Evolutionary conservation across 139 green algal species (phyloP), one percentile per base, ranked within the genome.

Genomic region (Chlorella sorokiniana): DNA sequence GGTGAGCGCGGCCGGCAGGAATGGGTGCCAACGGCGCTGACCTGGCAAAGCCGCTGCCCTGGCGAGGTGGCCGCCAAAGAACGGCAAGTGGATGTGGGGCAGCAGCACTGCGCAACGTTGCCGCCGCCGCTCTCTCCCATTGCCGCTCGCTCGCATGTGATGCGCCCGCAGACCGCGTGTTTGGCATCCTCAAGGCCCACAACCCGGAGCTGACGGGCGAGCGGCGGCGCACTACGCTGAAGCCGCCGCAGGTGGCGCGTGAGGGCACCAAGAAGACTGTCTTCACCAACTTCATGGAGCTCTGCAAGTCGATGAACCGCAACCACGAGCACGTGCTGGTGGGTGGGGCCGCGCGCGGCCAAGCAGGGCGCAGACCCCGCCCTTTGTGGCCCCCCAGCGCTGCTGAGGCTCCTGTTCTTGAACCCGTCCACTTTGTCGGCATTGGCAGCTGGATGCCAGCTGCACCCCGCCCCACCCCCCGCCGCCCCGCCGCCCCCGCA

Each of bases 191-290:
- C 68, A 85, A 92, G 52, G 95, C 96, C 85, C 94, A 97, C 82
- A 99, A 99, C 88, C 97, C 97, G 29, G 96, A 98, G 91, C 93
- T 99, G 54, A 97, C 96, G 40, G 96, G 96, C 40, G 95, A 98
- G 85, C 93, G 95, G 74, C 90, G 92, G 22, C 88, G 96, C 48
- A 99, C 96, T 22, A 95, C 98, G 75, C 92, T 99, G 48, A 98
- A 98, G 86, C 96, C 97, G n/a, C 97, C 97, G 44, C 92, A 97
- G 90, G 96, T 99, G 72, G 92, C 96, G 9, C 91, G 97, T 61
- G 97, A 99, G 91, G 97, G 97, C 51, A 99, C 97, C 52, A 99
- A 99, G 91, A 99, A 99, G 94, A 99, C 97, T 7, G 97, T 99
- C 51, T 99, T 99, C 86, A 96, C 92, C 69, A 99, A 99, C 93